Evolutionary conservation across 2,329 filamentous ascomycete genomes (phyloP), one percentile per base, ranked within the genome.

Genomic region (Aciculosporium take): DNA sequence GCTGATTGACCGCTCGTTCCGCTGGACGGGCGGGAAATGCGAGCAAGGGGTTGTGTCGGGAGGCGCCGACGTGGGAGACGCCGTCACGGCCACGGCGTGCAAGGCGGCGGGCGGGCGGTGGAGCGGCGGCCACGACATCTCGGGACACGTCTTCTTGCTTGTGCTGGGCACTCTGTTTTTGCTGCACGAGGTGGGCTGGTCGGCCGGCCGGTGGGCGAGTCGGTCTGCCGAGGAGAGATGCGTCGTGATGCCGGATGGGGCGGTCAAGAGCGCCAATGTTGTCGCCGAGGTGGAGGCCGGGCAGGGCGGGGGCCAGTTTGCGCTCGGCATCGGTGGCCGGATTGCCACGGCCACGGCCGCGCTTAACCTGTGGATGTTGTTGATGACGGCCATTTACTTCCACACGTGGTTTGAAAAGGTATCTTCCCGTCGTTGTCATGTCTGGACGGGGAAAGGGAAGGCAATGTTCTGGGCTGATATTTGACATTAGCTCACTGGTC

Each of bases 371-470:
- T 96, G 91, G 85, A 98, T 98, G 91, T 62, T 98, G 57, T 69
- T 96, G 46, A 98, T 98, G 91, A 98, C 91, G 31, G 88, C 88
- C 3, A 88, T 93, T 30, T 98, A 89, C 69, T 98, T 98, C 56
- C 91, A 98, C 61, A 98, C 91, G 0, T 96, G 89, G 88, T 80
- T 93, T 53, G 91, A 98, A 67, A 98, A 96, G 81, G 81, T 84
- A 53, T 54, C 70, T 57, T 15, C 4, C 3, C 18, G 5, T 20
- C 1, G 5, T 20, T 6, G 7, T 28, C 10, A 8, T 10, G 8
- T 28, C 27, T n/a, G n/a, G n/a, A n/a, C n/a, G n/a, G n/a, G n/a
- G n/a, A n/a, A n/a, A n/a, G n/a, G n/a, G n/a, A n/a, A n/a, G n/a
- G n/a, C n/a, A n/a, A n/a, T n/a, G n/a, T n/a, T n/a, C n/a, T n/a